These are phyloP conservation scores for Teratosphaeria zuluensis DNA, from an alignment of 2,329 filamentous ascomycete species.

Conservation along the genomic window DNA sequence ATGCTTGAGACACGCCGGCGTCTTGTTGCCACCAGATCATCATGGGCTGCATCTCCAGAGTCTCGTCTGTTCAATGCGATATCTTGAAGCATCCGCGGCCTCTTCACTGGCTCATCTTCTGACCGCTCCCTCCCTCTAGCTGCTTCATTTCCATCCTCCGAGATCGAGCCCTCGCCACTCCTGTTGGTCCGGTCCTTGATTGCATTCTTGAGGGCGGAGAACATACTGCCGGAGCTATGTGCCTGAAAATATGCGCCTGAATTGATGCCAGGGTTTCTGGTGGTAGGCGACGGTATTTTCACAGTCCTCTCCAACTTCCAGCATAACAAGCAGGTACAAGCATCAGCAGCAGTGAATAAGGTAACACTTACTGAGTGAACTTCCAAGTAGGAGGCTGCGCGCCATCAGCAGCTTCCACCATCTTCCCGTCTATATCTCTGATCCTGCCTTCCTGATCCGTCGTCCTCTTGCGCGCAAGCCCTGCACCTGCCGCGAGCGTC, in stretches of 20 bases:
- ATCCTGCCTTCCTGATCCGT: background rate
- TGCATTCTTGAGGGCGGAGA: slow-evolving; percentile 10
- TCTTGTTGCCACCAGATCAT: background rate
- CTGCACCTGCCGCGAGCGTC: background rate
- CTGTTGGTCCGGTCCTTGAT: slow-evolving; percentile 18
- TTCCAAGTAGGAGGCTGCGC: slow-evolving; percentile 91
- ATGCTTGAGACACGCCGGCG: background rate
- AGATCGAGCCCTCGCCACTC: background rate
- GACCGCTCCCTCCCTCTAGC: background rate
- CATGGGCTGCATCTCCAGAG: background rate
- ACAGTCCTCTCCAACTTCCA: background rate
- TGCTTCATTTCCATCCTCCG: background rate
- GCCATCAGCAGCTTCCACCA: slow-evolving; percentile 83
- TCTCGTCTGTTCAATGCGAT: background rate
- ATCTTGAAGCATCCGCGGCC: background rate
- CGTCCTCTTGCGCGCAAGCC: background rate
- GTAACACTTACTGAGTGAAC: slow-evolving; percentile 81
- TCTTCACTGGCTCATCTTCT: background rate
- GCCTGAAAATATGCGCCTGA: background rate
- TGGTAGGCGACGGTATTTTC: background rate
- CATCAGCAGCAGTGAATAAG: background rate
- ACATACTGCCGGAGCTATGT: slow-evolving; percentile 17
- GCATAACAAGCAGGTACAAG: background rate
- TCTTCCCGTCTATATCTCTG: slow-evolving; percentile 43
- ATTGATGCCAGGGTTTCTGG: background rate